Evolutionary conservation across 2,329 filamentous ascomycete species (phyloP), one percentile per base, ranked within the genome.

Genomic region (Colletotrichum euphorbiae): DNA sequence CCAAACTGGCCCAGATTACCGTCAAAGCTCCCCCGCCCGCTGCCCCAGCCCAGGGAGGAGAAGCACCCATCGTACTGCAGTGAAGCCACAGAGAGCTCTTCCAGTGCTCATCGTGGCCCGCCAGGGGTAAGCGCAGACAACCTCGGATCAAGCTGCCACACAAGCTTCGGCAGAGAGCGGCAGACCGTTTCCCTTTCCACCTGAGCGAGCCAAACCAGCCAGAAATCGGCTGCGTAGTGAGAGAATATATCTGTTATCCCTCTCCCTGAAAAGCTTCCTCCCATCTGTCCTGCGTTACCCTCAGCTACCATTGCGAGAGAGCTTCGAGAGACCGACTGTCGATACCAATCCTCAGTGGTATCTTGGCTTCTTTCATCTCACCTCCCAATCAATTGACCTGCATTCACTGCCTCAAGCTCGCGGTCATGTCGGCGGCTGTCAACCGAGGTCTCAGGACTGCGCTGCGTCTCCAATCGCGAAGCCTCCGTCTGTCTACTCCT

Each of bases 391-490:
- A 55, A 69, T 70, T 65, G 60, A 45, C 59, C 33, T 69, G 58
- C 58, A 64, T 54, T 38, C 36, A 42, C 45, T 45, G 33, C 28
- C 28, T 45, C 38, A 40, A 46, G 31, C 52, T 68, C 43, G 52
- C 38, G 40, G 56, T 72, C 76, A 87, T 87, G 85, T 87, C 85
- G 78, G 82, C 83, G 76, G 65, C 65, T 24, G 82, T 84, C 78
- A 82, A 81, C 75, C 84, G 85, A 74, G 83, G 82, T 77, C 78
- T 88, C 73, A 83, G 85, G 74, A 81, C 84, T 73, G 85, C 83
- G 74, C 77, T 87, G 77, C 84, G 83, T 74, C 77, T 83, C 74
- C 80, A 81, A 71, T 79, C 80, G 70, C 74, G 76, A 70, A 75
- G 76, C 74, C 72, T 78, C 74, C 80, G 77, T 70, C 71, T 77